Evolutionary conservation across 306 rosid genomes (phyloP), one percentile per base, ranked within the genome.

Genomic region (Vicia sativa): DNA sequence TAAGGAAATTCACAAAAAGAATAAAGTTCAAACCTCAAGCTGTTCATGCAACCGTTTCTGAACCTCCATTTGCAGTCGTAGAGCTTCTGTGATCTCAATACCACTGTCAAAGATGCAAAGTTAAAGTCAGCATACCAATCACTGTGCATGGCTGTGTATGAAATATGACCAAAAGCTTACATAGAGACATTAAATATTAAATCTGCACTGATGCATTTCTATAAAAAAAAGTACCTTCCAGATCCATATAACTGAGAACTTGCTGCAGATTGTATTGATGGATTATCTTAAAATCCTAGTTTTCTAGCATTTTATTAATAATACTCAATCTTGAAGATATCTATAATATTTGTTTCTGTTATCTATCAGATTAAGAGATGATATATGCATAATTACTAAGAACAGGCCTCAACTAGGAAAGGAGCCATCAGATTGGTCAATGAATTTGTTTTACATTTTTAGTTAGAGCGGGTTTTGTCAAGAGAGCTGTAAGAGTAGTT

Each of bases 11-110:
- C 41, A 28, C 48, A 37, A 6, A 71, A 54, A 41, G 37, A 74
- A 59, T 53, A 44, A 55, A 45, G 78, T 68, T 28, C 73, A 75
- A 65, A 95, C 99, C 95, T 95, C 99, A 56, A 95, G 99, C 73
- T 95, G 99, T 75, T 95, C 97, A 35, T 95, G 99, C 76, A 95
- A 80, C 74, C 84, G 87, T 83, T 95, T 95, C 85, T 95, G 99
- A 76, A 95, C 97, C 82, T 95, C 99, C 97, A 95, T 90, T 85
- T 95, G 97, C 86, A 95, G n/a, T 13, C 97, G 84, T 78, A 95
- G 86, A 75, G 99, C 99, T 79, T 95, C 99, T 42, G 99, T 95
- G 59, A 95, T 87, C 83, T 91, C 92, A 11, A 91, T 85, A 52
- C 99, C 87, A 64, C 99, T 95, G 90, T 57, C 56, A 74, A 71